phyloP scores from a whole-genome alignment of 2,329 filamentous ascomycete genomes.

The Sodiomyces alkalinus region DNA sequence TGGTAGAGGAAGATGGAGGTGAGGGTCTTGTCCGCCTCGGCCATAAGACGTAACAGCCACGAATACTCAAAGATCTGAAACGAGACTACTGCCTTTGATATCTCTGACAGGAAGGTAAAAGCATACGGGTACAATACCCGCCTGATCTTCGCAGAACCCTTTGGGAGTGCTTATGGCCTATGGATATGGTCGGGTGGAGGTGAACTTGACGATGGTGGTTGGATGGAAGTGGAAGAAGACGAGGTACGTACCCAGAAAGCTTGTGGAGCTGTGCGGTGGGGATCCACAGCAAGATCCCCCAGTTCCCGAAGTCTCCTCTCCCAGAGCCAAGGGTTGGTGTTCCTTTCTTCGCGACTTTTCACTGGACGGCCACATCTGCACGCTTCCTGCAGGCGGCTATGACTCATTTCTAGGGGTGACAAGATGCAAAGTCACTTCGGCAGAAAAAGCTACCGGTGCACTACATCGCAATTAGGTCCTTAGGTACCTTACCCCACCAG shows the following conservation, averaged over 20 bases:
- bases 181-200: not conserved
- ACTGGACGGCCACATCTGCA: constrained; percentile 6
- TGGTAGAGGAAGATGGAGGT: not conserved
- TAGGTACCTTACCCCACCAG: no score
- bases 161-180: not conserved
- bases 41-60: not conserved
- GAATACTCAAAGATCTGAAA: not conserved
- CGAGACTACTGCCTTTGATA: not conserved
- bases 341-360: constrained; percentile 3
- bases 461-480: no score
- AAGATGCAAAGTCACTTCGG: not conserved
- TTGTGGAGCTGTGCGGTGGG: not conserved
- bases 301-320: not conserved
- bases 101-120: not conserved
- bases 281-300: not conserved
- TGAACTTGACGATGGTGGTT: not conserved
- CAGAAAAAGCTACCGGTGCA: no score
- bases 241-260: no score
- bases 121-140: not conserved
- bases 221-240: no score
- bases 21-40: not conserved
- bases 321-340: constrained; percentile 1
- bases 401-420: constrained; percentile 19
- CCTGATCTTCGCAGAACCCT: no score
- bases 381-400: constrained; percentile 13